Percentiles rank a stretch among this genome's conserved stretches.
Conservation (phyloP, 306 rosid species). For the Quercus glauca region DNA sequence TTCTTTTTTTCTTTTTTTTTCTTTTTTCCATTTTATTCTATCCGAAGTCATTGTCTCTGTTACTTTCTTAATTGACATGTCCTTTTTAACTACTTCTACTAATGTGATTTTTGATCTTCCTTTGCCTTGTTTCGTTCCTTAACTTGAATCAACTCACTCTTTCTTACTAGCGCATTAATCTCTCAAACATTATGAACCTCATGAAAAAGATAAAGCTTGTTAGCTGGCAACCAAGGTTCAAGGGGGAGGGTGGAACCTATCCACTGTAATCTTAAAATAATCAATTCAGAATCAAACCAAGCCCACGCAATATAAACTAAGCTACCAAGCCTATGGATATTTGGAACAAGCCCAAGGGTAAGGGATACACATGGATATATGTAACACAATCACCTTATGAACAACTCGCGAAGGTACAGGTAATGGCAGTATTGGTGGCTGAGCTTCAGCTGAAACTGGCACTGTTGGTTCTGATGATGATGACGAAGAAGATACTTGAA, state of each 20-base stretch:
- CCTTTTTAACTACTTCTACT: too few species aligned
- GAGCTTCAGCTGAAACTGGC: slow-evolving; percentile 52
- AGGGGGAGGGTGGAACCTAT: background rate
- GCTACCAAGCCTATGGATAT: background rate
- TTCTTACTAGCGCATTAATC: too few species aligned
- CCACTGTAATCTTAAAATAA: background rate
- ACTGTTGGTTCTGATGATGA: slow-evolving; percentile 42
- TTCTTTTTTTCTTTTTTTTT: too few species aligned
- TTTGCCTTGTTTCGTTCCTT: too few species aligned
- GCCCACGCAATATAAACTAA: background rate
- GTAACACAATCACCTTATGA: slow-evolving; percentile 42
- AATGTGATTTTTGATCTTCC: too few species aligned
- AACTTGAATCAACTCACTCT: too few species aligned
- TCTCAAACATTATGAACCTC: background rate
- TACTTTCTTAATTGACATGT: background rate
- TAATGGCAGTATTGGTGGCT: slow-evolving; percentile 83
- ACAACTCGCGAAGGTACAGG: slow-evolving; percentile 49
- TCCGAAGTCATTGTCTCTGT: too few species aligned
- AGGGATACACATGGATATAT: background rate
- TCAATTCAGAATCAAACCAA: background rate
- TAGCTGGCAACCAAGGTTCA: background rate
- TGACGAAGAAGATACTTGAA: slow-evolving; percentile 50
- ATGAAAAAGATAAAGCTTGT: background rate
- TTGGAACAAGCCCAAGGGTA: background rate
- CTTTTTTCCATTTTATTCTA: too few species aligned